Evolutionary conservation across 148 eudicot species (phyloP).

Genomic region (Limonium bicolor): DNA sequence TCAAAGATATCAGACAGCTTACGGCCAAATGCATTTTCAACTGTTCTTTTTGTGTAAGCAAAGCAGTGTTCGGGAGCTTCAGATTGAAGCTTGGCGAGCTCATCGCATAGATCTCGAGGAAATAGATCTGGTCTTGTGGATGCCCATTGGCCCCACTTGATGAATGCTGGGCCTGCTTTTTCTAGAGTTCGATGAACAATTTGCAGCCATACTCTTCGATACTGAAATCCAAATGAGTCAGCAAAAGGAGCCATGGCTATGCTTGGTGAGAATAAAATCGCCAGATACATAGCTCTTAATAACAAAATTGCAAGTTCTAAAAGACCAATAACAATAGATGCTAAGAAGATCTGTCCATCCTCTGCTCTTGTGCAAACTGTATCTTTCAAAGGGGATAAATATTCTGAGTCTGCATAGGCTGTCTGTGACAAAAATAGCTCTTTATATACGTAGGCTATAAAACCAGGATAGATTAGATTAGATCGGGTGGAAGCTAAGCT

Average conservation of each 20-base stretch:
- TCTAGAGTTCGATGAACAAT: conserved; percentile 71
- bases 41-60: conserved; percentile 65
- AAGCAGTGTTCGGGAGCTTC: conserved; percentile 92
- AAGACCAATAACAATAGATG: conserved; percentile 26
- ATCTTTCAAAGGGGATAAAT: conserved; percentile 34
- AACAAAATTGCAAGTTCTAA: conserved; percentile 49
- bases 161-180: conserved; percentile 92
- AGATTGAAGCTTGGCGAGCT: conserved; percentile 77
- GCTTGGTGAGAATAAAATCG: conserved; percentile 71
- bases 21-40: conserved; percentile 83
- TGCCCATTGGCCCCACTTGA: conserved; percentile 99
- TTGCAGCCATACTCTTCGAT: conserved; percentile 63
- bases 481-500: conserved; percentile 65
- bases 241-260: conserved; percentile 84
- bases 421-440: conserved; percentile 33
- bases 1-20: conserved; percentile 74
- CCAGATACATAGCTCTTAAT: conserved; percentile 56
- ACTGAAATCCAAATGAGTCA: conserved; percentile 48
- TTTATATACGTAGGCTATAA: conserved; percentile 43
- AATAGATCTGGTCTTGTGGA: conserved; percentile 96
- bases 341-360: conserved; percentile 56
- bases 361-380: conserved; percentile 35
- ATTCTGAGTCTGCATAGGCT: conserved; percentile 32
- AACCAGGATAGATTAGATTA: conserved; percentile 57
- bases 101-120: conserved; percentile 63